Evolutionary conservation across 345 rosid genomes (phyloP), one percentile per base, ranked within the genome.

Genomic region (Draba incana): DNA sequence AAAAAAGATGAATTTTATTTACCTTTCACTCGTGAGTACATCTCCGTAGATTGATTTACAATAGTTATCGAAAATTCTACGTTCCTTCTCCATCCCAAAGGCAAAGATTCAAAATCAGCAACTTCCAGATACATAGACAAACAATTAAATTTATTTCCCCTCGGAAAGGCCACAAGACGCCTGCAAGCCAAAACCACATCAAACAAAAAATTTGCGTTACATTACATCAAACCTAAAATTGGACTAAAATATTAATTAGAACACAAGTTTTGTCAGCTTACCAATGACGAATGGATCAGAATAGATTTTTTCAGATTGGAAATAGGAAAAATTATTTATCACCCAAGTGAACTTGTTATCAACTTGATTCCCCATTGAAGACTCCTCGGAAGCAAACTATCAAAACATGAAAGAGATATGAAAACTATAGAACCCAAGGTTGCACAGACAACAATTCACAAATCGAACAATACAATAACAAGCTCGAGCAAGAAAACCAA

Each of bases 71-170:
- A 77, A 61, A 84, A 87, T 52, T 81, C 86, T 2, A 86, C 83
- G 39, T 78, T 81, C 81, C 90, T 81, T 78, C 85, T 87, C 98
- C 96, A 92, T 59, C 90, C 93, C 66, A 77, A 76, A 2, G 92
- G 83, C 81, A 88, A 61, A 7, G 82, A 43, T 9, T 79, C 14
- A 42, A 86, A 82, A 71, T 84, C 90, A 0, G 89, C 87, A 66
- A 86, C 96, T 68, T 83, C 92, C 42, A 90, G 68, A 69, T 82
- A 87, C 83, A 90, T 68, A 9, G 96, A 82, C 83, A 88, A 68
- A 71, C 80, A 5, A 5, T 31, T 88, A 70, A 3, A 4, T 5
- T 4, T 4, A 4, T 75, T 79, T 66, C 96, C 96, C 56, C 83
- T 87, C 1, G 96, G 93, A 38, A 83, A 86, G 48, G 78, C 79